phyloP scores from a whole-genome alignment of 305 asterid genomes.

The Ilex paraguariensis region DNA sequence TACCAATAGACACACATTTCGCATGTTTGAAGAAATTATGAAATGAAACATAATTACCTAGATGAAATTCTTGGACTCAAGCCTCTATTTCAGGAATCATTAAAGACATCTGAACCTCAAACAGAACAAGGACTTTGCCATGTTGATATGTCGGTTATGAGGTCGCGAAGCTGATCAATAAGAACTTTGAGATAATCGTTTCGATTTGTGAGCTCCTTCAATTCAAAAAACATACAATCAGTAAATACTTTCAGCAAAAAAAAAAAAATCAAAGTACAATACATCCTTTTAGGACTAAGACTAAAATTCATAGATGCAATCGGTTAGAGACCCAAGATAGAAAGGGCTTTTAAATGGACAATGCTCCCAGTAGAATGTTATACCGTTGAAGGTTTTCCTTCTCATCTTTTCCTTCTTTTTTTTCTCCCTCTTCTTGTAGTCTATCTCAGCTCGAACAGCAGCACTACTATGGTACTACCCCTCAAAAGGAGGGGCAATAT shows the following conservation, averaged over 20 bases:
- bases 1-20: no score
- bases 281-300: no score
- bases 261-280: neutral
- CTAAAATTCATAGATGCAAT: neutral
- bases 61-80: neutral
- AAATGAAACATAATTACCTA: no score
- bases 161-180: conserved; percentile 73
- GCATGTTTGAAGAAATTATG: no score
- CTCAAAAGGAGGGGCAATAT: no score
- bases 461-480: no score
- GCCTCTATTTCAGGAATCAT: neutral
- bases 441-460: no score
- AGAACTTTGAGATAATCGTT: conserved; percentile 56
- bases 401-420: no score
- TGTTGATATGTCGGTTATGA: conserved; percentile 59
- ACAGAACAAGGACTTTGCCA: conserved; percentile 86
- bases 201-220: conserved; percentile 58
- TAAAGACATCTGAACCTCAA: conserved; percentile 21
- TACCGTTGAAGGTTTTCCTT: no score
- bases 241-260: conserved; percentile 1
- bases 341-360: neutral
- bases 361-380: no score
- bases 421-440: no score
- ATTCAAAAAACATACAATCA: conserved; percentile 8
- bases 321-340: neutral